phyloP scores from a whole-genome alignment of 192 early-diverging fungal species.

The Coemansia sp. region DNA sequence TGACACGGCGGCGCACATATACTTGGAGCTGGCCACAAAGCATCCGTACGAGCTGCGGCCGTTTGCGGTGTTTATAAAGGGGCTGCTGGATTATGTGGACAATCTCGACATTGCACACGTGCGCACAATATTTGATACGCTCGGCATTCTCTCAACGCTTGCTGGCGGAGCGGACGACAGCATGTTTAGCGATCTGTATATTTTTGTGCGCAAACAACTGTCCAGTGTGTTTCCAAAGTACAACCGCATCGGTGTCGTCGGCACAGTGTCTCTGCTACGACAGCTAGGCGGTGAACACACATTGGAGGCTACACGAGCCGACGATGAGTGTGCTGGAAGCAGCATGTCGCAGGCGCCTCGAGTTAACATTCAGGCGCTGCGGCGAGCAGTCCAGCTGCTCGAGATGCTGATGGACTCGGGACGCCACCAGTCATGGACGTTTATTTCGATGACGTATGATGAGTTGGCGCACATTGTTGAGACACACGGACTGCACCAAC shows the following conservation, averaged over 20 bases:
- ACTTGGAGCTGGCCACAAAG: conserved; percentile 56
- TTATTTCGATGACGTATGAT: conserved; percentile 68
- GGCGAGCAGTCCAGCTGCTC: conserved; percentile 59
- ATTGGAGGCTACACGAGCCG: too few relatives aligned
- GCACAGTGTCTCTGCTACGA: conserved; percentile 63
- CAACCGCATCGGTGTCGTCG: conserved; percentile 74
- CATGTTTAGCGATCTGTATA: conserved; percentile 70
- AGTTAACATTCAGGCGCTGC: conserved; percentile 44
- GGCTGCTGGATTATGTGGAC: conserved; percentile 71
- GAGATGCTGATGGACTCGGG: conserved; percentile 58
- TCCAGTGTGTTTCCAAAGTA: conserved; percentile 62
- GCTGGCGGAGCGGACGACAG: conserved; percentile 35
- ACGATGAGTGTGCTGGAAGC: background rate
- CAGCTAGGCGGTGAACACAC: conserved; percentile 56
- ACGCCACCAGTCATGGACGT: conserved; percentile 58
- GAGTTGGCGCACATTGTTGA: conserved; percentile 69
- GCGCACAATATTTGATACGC: conserved; percentile 61
- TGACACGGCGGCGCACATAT: conserved; percentile 61
- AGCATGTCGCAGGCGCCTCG: conserved; percentile 33
- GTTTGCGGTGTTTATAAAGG: conserved; percentile 70
- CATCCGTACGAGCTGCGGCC: conserved; percentile 57
- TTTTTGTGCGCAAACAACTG: conserved; percentile 75
- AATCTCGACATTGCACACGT: conserved; percentile 65
- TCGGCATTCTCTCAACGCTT: conserved; percentile 60
- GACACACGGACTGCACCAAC: conserved; percentile 53